Conservation (phyloP, 371 early-diverging fungal genomes). For the Entomophthora muscae region DNA sequence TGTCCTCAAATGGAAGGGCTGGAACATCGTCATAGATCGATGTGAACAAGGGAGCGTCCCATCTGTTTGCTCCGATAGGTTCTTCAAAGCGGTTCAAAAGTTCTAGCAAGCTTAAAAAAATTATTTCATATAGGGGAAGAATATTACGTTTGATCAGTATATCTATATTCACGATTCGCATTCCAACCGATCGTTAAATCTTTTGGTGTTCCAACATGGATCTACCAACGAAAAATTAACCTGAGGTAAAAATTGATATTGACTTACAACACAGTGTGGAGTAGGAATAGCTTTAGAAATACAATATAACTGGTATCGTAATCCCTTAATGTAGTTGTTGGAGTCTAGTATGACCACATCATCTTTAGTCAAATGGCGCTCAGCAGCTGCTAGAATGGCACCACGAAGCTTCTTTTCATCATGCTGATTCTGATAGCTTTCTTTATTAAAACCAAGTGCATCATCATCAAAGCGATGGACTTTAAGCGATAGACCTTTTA, state of each 20-base stretch:
- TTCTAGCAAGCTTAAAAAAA: constrained; percentile 44
- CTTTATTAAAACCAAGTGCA: background rate
- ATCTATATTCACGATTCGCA: constrained; percentile 20
- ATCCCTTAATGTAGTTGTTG: constrained; percentile 95
- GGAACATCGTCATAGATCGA: constrained; percentile 57
- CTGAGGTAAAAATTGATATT: background rate
- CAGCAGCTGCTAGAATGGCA: constrained; percentile 74
- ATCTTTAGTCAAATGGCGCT: constrained; percentile 58
- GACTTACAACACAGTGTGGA: constrained; percentile 64
- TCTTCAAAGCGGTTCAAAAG: constrained; percentile 84
- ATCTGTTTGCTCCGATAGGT: constrained; percentile 71
- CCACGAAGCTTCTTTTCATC: constrained; percentile 90
- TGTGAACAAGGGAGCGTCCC: constrained; percentile 91
- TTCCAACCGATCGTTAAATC: constrained; percentile 53
- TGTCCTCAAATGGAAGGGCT: constrained; percentile 21
- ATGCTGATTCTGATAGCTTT: background rate
- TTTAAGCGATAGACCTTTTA: background rate
- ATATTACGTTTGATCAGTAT: constrained; percentile 26
- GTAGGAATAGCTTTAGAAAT: constrained; percentile 73
- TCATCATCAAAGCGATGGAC: constrained; percentile 2
- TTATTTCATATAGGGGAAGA: background rate
- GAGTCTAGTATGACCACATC: constrained; percentile 80
- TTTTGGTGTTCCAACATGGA: constrained; percentile 49
- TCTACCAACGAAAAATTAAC: constrained; percentile 15
- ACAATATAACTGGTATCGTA: constrained; percentile 91